Conservation (phyloP, 2,329 filamentous ascomycete species). For the Exophiala sp. region DNA sequence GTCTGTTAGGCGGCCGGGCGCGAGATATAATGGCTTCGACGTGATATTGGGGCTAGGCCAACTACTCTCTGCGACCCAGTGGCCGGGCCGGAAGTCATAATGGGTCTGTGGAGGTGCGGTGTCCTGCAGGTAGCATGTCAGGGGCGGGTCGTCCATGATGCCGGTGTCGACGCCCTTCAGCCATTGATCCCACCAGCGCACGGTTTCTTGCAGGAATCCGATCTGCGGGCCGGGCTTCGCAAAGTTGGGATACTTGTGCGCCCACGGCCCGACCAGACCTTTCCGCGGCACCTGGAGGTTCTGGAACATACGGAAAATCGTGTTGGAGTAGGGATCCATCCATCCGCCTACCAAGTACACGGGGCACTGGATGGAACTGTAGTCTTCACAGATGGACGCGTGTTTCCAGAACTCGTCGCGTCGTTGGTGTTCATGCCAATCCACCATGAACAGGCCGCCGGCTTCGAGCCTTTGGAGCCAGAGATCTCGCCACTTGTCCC, state of each 20-base stretch:
- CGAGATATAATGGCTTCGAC: constrained; percentile 1
- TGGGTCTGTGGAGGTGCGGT: constrained; percentile 10
- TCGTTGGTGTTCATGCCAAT: constrained; percentile 13
- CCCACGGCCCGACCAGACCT: constrained; percentile 13
- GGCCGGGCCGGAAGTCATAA: constrained; percentile 15
- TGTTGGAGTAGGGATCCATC: constrained; percentile 14
- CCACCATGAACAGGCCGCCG: constrained; percentile 12
- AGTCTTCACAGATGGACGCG: constrained; percentile 15
- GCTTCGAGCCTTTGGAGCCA: constrained; percentile 15
- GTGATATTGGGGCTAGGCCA: constrained; percentile 7
- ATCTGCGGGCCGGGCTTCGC: constrained; percentile 14
- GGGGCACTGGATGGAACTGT: constrained; percentile 9
- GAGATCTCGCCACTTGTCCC: constrained; percentile 16
- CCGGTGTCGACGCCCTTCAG: constrained; percentile 13
- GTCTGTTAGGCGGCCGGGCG: constrained; percentile 2
- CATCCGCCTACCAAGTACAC: constrained; percentile 15
- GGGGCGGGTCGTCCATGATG: constrained; percentile 11
- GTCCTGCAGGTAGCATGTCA: constrained; percentile 12
- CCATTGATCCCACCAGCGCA: constrained; percentile 18
- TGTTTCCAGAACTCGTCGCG: constrained; percentile 16
- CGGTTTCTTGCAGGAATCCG: constrained; percentile 14
- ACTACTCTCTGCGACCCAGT: constrained; percentile 9
- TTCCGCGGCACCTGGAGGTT: constrained; percentile 10
- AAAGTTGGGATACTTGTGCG: constrained; percentile 16
- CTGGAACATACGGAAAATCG: constrained; percentile 11